Base-by-base conservation (phyloP, 2,329 filamentous ascomycete species). In the Aspergillus melleus region DNA sequence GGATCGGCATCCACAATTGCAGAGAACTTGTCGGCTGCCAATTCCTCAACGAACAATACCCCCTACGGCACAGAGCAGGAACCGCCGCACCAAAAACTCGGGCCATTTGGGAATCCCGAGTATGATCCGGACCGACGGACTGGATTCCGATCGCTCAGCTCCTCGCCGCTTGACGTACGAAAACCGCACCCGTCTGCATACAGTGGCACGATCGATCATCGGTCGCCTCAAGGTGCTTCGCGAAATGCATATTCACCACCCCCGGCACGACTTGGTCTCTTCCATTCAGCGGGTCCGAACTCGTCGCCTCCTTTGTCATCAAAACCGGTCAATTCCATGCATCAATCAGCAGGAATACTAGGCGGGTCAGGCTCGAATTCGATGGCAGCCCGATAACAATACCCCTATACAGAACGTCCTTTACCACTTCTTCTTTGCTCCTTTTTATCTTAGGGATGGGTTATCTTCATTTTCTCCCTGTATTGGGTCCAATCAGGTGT, bases 1-100 rank as follows among this genome's bases (percentile, higher is more conserved):
- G 79, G 79, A 22, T 81, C 79, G 4, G 79, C 77, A 22, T 80
- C 79, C 9, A 81, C 79, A 3, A 79, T 81, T 46, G 73, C 77
- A 3, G 79, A 81, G 58, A 74, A 75, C 20, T 3, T 47, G 44
- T 47, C 44, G 22, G 44, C 44, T 11, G 44, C 44, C 19, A 47
- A 47, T 55, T 80, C 78, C 6, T 80, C 77, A 1, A 71, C 76
- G 6, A 73, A 76, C 52, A 79, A 80, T 59, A 80, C 78, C 3
- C 78, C 78, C 6, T 75, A 77, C 47, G 75, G 76, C 46, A 68
- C 65, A n/a, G 75, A 79, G 49, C 74, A 74, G 46, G 70, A 75
- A 24, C 64, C 65, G 49, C 66, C 66, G 30, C 64, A 63, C 16
- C 63, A 66, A 22, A 52, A 55, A 51, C 61, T 67, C 49, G 68